phyloP scores from a whole-genome alignment of 2,329 filamentous ascomycete species.

The Fusarium marasasianum region DNA sequence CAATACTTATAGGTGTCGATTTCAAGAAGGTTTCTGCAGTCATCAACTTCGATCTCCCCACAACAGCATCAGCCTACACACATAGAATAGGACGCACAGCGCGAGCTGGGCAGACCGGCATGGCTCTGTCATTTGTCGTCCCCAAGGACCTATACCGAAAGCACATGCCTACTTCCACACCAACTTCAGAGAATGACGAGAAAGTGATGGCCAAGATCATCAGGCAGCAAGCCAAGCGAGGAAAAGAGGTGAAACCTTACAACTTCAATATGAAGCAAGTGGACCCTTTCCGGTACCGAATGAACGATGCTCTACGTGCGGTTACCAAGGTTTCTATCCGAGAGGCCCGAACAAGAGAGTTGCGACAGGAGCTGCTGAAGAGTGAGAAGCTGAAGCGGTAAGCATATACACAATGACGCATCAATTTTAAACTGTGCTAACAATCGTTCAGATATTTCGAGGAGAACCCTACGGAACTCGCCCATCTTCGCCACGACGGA shows the following conservation, averaged over 20 bases:
- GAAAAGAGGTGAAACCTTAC: slow-evolving; percentile 87
- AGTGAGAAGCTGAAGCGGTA: slow-evolving; percentile 88
- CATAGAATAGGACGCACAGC: slow-evolving; percentile 96
- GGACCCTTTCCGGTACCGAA: slow-evolving; percentile 92
- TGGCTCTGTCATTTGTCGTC: slow-evolving; percentile 95
- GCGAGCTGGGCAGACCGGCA: slow-evolving; percentile 88
- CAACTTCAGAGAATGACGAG: slow-evolving; percentile 83
- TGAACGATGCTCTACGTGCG: slow-evolving; percentile 89
- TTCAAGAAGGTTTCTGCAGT: slow-evolving; percentile 96
- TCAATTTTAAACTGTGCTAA: neutral
- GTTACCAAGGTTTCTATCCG: slow-evolving; percentile 91
- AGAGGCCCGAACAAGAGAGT: slow-evolving; percentile 87
- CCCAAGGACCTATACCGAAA: slow-evolving; percentile 85
- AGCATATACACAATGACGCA: neutral
- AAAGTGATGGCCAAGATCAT: slow-evolving; percentile 82
- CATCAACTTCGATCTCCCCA: slow-evolving; percentile 95
- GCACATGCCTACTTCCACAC: slow-evolving; percentile 84
- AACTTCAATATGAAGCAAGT: slow-evolving; percentile 95
- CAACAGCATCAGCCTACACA: slow-evolving; percentile 90
- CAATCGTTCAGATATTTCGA: slow-evolving; percentile 76
- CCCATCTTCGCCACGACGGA: slow-evolving; percentile 88
- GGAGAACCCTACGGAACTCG: slow-evolving; percentile 90
- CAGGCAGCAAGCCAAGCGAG: slow-evolving; percentile 79
- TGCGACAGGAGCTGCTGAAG: slow-evolving; percentile 89
- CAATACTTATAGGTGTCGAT: slow-evolving; percentile 69